Conservation (phyloP, 2,329 filamentous ascomycete species). For the Colletotrichum plurivorum region DNA sequence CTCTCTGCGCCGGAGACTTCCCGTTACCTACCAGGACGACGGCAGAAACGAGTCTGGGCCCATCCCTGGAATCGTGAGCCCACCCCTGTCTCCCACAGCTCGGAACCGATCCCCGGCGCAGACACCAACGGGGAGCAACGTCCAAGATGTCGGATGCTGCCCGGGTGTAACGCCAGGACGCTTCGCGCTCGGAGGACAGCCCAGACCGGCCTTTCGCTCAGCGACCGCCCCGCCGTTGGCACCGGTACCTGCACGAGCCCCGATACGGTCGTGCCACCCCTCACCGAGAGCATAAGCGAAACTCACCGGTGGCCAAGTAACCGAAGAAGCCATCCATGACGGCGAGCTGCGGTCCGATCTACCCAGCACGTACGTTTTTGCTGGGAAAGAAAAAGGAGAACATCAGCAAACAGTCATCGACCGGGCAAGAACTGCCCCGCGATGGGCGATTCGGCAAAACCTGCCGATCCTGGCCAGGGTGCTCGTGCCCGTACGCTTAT, state of each 20-base stretch:
- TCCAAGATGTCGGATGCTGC: conserved; percentile 46
- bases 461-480: neutral
- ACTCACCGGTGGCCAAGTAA: conserved; percentile 13
- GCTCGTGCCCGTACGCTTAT: neutral
- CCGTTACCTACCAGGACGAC: too few species aligned
- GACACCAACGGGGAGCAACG: conserved; percentile 52
- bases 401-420: neutral
- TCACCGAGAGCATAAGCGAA: conserved; percentile 18
- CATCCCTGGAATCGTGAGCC: too few species aligned
- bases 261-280: neutral
- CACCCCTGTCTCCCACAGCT: too few species aligned
- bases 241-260: neutral
- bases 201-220: conserved; percentile 49
- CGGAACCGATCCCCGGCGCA: conserved; percentile 27
- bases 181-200: conserved; percentile 47
- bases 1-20: too few species aligned
- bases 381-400: neutral
- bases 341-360: neutral
- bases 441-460: neutral
- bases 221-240: neutral
- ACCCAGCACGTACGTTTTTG: too few species aligned
- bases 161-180: conserved; percentile 52
- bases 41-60: too few species aligned
- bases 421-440: neutral
- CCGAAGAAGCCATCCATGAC: neutral